Evolutionary conservation across 768 basidiomycete species (phyloP), one percentile per base, ranked within the genome.

Genomic region (Infundibulicybe gibba): DNA sequence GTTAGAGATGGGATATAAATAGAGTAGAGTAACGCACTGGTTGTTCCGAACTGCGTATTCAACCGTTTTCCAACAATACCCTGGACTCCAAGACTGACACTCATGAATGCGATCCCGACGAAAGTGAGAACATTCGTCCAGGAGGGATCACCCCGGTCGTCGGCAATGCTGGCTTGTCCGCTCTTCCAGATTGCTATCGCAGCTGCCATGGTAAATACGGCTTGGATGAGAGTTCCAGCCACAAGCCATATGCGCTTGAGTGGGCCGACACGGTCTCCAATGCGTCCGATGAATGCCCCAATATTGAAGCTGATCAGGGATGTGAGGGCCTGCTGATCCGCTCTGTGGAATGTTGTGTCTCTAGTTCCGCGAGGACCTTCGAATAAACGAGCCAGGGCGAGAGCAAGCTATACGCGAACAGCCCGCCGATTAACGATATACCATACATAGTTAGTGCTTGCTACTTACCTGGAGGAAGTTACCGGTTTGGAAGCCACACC

Each of bases 401-500:
- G 68, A 1, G 87, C 77, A 12, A 94, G 72, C 83, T 94, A 66
- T 17, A 5, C 32, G 32, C 31, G 19, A 50, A 44, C 21, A 40
- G 9, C n/a, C n/a, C 25, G 14, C 40, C 31, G 31, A 19, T 12
- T 37, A 35, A 51, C 46, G 35, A 42, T 30, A 19, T 47, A 40
- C 41, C 40, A 40, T 31, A 41, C 44, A 8, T 41, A 16, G 31
- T 32, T 12, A 17, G 31, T 19, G 38, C 19, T 34, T 10, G 15
- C 32, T 33, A 38, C 25, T 40, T 55, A 84, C 83, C 70, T 86
- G 83, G 9, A 80, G 73, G 53, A 80, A 80, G 59, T 88, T 88
- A 43, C 86, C 88, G 0, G 88, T 90, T 63, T 91, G 89, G 64
- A 90, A 91, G 12, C 84, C 88, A 62, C 84, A 87, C 87, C 90